Evolutionary conservation across 352 stramenopile species (phyloP), one percentile per base, ranked within the genome.

Genomic region (Pythium volutum): DNA sequence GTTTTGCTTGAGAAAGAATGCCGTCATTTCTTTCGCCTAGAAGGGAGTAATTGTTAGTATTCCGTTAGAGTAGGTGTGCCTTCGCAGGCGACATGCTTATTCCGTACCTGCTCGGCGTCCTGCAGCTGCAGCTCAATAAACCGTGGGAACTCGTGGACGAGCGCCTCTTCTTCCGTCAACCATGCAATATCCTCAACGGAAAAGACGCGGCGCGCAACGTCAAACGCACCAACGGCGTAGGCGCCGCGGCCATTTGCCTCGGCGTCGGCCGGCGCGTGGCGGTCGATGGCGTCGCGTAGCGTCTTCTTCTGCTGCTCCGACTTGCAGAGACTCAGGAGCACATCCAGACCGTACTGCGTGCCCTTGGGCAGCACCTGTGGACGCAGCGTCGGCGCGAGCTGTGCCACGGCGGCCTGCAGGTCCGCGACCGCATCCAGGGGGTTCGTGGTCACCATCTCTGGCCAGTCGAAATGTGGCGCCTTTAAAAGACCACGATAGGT

Each of bases 41-140:
- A n/a, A n/a, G n/a, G n/a, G n/a, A n/a, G n/a, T n/a, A n/a, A n/a
- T n/a, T n/a, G n/a, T n/a, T n/a, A n/a, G n/a, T n/a, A n/a, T n/a
- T n/a, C n/a, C n/a, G n/a, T n/a, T n/a, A n/a, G n/a, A n/a, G n/a
- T n/a, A n/a, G n/a, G n/a, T n/a, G n/a, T n/a, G n/a, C n/a, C n/a
- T n/a, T n/a, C n/a, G n/a, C n/a, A 4, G 5, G 14, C 5, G 5
- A 11, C 31, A 15, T 9, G 10, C 18, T 22, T 43, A 43, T 43
- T 43, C n/a, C 59, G 22, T 42, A 77, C 66, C 69, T 76, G 70
- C 33, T 82, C 64, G 18, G 76, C 62, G 52, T 76, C 75, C 38
- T 87, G 66, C 38, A 92, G 60, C 75, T 92, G 80, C 42, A 92
- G 56, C 66, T 92, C 77, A 29, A 92, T 53, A 57, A 92, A 89